Evolutionary conservation across 1,284 basidiomycete species (phyloP).

Genomic region (Cerioporus squamosus): DNA sequence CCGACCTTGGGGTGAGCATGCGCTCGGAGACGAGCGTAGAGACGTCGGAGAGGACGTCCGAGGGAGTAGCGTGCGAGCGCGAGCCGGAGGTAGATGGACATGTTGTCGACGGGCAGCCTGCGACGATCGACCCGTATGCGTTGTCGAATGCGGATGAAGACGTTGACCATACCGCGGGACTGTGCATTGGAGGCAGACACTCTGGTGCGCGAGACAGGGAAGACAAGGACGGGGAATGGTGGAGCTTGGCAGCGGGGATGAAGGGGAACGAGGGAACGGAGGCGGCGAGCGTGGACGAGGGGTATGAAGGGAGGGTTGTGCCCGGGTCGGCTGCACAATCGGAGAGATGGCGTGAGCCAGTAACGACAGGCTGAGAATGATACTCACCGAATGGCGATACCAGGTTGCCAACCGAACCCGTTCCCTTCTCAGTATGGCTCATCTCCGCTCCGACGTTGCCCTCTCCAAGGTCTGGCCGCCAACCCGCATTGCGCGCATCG

Average conservation of each 20-base stretch:
- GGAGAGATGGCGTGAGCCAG: background rate
- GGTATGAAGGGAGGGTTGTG: background rate
- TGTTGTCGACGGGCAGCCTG: background rate
- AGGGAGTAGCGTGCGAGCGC: background rate
- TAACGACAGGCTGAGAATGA: background rate
- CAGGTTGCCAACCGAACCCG: no score
- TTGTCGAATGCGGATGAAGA: constrained; percentile 1
- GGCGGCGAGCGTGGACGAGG: background rate
- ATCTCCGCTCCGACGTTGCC: background rate
- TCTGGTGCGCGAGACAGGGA: no score
- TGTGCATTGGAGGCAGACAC: background rate
- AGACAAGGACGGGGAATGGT: background rate
- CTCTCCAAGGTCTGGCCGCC: background rate
- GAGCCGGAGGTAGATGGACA: background rate
- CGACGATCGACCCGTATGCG: background rate
- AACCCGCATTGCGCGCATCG: background rate
- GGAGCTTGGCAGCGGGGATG: background rate
- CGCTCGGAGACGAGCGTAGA: background rate
- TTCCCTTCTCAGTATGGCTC: background rate
- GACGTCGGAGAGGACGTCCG: background rate
- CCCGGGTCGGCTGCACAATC: no score
- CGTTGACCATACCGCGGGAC: background rate
- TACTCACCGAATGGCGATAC: background rate
- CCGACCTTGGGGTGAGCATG: background rate
- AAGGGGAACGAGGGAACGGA: background rate